A percentile compares a stretch with the other conserved stretches of the same genome.
phyloP scores from a whole-genome alignment of 2,329 filamentous ascomycete species.

The Teratosphaeria gauchensis region DNA sequence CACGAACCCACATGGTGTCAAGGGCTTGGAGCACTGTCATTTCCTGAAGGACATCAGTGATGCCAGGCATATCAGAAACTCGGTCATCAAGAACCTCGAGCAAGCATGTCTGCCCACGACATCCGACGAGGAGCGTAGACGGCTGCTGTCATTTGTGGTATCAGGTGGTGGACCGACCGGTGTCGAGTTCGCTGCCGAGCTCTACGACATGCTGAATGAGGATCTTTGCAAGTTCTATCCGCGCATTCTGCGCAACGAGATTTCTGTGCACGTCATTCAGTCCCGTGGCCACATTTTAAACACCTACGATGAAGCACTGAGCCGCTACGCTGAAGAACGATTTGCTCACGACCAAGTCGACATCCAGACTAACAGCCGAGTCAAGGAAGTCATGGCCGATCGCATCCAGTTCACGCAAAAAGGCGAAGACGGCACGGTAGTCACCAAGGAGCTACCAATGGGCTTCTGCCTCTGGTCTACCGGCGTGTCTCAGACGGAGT shows the following conservation, averaged over 20 bases:
- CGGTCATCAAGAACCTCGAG: slow-evolving; percentile 82
- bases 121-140: slow-evolving; percentile 71
- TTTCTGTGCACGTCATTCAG: slow-evolving; percentile 95
- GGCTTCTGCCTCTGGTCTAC: slow-evolving; percentile 98
- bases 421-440: slow-evolving; percentile 56
- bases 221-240: slow-evolving; percentile 79
- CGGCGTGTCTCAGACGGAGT: slow-evolving; percentile 75
- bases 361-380: slow-evolving; percentile 83
- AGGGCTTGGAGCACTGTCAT: slow-evolving; percentile 84
- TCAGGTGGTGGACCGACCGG: slow-evolving; percentile 92
- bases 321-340: slow-evolving; percentile 79
- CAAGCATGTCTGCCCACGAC: slow-evolving; percentile 88
- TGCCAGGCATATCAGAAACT: slow-evolving; percentile 78
- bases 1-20: slow-evolving; percentile 91
- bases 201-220: slow-evolving; percentile 94
- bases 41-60: slow-evolving; percentile 95
- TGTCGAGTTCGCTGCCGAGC: slow-evolving; percentile 92
- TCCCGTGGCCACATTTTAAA: slow-evolving; percentile 92
- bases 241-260: slow-evolving; percentile 85
- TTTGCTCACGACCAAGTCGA: slow-evolving; percentile 88
- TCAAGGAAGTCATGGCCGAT: slow-evolving; percentile 76
- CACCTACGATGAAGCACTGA: slow-evolving; percentile 93
- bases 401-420: slow-evolving; percentile 85
- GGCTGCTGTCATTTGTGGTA: slow-evolving; percentile 89
- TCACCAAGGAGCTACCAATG: slow-evolving; percentile 91